These are phyloP conservation scores for Athelia sp. DNA, from an alignment of 1,284 basidiomycete species.

Conservation along the genomic window DNA sequence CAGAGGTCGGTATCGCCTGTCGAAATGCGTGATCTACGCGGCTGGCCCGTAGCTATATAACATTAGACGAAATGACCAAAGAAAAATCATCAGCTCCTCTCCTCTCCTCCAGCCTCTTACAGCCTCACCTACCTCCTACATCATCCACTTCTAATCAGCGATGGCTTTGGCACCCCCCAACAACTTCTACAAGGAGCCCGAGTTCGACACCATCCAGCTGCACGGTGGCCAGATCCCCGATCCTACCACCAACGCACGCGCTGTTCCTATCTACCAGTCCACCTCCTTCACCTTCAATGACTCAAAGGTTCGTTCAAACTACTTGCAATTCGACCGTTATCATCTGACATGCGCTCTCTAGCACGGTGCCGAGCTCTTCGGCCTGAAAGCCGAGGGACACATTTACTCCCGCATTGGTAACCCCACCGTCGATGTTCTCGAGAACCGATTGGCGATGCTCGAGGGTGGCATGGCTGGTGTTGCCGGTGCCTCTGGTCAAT, in stretches of 20 bases:
- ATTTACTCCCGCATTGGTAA: constrained; percentile 81
- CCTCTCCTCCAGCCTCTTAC: no score
- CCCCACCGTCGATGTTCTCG: constrained; percentile 84
- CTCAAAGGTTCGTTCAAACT: constrained; percentile 43
- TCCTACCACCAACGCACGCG: constrained; percentile 71
- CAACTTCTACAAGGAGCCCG: constrained; percentile 42
- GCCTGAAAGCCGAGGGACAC: constrained; percentile 64
- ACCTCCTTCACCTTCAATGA: constrained; percentile 81
- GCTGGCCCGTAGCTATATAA: no score
- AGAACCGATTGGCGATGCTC: constrained; percentile 79
- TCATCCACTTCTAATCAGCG: no score
- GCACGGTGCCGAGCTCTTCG: constrained; percentile 85
- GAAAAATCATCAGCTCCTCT: no score
- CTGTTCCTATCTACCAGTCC: constrained; percentile 78
- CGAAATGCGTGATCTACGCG: no score
- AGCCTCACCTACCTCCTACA: no score
- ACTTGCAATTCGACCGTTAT: not conserved
- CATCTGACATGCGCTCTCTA: constrained; percentile 19
- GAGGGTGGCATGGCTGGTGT: constrained; percentile 82
- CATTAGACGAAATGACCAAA: no score
- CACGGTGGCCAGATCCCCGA: constrained; percentile 79
- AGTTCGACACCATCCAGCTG: constrained; percentile 81
- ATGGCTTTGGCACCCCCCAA: not conserved
- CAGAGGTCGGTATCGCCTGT: no score
- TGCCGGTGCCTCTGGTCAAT: constrained; percentile 75